phyloP scores from a whole-genome alignment of 768 basidiomycete genomes.

The Macrocybe gigantea region DNA sequence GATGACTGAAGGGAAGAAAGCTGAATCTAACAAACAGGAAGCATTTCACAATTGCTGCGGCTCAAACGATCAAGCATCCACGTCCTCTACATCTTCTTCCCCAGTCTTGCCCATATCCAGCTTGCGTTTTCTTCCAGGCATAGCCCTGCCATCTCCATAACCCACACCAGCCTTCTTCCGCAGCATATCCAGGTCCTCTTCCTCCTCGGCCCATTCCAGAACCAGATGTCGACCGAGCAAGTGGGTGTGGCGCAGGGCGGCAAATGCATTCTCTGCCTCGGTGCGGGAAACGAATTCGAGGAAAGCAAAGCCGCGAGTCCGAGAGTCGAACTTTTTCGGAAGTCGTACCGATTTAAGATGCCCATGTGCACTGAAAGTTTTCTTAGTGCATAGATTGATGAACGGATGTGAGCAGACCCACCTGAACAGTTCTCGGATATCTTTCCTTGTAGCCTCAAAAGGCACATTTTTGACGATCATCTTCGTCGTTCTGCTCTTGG shows the following conservation, averaged over 20 bases:
- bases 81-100: slow-evolving; percentile 29
- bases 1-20: no score
- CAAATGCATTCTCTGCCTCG: slow-evolving; percentile 88
- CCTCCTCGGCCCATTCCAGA: slow-evolving; percentile 88
- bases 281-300: slow-evolving; percentile 86
- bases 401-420: slow-evolving; percentile 32
- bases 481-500: slow-evolving; percentile 74
- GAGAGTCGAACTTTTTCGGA: slow-evolving; percentile 86
- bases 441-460: slow-evolving; percentile 93
- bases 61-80: slow-evolving; percentile 17
- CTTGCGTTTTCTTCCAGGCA: slow-evolving; percentile 77
- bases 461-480: slow-evolving; percentile 98
- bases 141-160: slow-evolving; percentile 57
- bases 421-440: slow-evolving; percentile 86
- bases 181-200: slow-evolving; percentile 70
- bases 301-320: slow-evolving; percentile 93
- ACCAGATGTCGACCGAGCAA: slow-evolving; percentile 94
- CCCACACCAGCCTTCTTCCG: slow-evolving; percentile 79
- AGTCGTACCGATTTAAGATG: slow-evolving; percentile 92
- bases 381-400: slow-evolving; percentile 2
- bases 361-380: slow-evolving; percentile 67
- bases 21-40: no score
- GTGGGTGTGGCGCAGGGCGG: slow-evolving; percentile 87
- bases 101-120: slow-evolving; percentile 43
- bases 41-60: no score